Percentiles rank a stretch among this genome's conserved stretches.
Evolutionary conservation across 331 rosid genomes (phyloP).

Genomic region (Pyracantha coccinea): DNA sequence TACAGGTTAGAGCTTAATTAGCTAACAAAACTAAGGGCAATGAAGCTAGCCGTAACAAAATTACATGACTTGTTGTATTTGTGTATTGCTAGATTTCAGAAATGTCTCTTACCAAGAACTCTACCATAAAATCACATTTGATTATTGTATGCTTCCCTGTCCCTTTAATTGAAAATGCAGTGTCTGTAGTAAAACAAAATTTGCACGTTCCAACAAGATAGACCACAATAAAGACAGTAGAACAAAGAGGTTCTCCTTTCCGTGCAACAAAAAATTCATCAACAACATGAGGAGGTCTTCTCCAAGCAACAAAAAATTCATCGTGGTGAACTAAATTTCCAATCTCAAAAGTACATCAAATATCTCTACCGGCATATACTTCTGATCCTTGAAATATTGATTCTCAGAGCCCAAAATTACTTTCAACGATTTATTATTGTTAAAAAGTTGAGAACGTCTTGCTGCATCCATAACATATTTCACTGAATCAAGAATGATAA

Average conservation of each 20-base stretch:
- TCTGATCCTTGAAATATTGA: slow-evolving; percentile 40
- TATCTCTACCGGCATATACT: slow-evolving; percentile 38
- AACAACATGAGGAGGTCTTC: slow-evolving; percentile 52
- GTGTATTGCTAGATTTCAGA: slow-evolving; percentile 38
- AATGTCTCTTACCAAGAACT: slow-evolving; percentile 69
- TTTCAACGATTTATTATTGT: slow-evolving; percentile 31
- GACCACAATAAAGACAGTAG: slow-evolving; percentile 52
- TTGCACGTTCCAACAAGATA: slow-evolving; percentile 66
- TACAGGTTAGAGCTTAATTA: too few species aligned
- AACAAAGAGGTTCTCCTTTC: too few species aligned
- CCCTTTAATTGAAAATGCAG: slow-evolving; percentile 50
- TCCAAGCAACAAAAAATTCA: slow-evolving; percentile 62
- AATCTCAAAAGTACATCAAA: slow-evolving; percentile 64
- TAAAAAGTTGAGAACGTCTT: slow-evolving; percentile 37
- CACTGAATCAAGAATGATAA: slow-evolving; percentile 39
- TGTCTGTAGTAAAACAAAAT: slow-evolving; percentile 61
- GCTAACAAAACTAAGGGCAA: too few species aligned
- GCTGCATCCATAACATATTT: slow-evolving; percentile 42
- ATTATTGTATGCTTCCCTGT: slow-evolving; percentile 27
- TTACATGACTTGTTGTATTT: slow-evolving; percentile 37
- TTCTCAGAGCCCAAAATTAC: slow-evolving; percentile 60
- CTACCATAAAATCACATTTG: slow-evolving; percentile 75
- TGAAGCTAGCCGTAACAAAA: slow-evolving; percentile 56
- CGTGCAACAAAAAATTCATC: background rate
- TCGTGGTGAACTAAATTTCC: slow-evolving; percentile 52